Evolutionary conservation across 225 moss, liverwort and hornwort species (phyloP).

Genomic region (Pleurozium schreberi): DNA sequence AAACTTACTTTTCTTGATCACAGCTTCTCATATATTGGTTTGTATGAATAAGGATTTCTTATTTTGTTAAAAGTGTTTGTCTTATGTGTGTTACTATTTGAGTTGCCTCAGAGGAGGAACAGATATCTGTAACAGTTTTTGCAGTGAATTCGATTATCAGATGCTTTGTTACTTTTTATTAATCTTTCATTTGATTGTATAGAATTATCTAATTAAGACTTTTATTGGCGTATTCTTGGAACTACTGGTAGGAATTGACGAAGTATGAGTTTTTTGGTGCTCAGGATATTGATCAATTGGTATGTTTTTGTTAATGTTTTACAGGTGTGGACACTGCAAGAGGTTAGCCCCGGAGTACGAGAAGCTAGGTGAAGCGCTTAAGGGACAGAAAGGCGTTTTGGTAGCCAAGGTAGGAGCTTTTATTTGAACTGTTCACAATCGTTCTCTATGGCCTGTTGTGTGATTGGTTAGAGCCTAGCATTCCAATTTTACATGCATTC

Average conservation of each 20-base stretch:
- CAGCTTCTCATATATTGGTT: neutral
- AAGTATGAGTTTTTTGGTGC: neutral
- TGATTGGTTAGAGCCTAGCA: neutral
- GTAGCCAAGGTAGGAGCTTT: constrained; percentile 67
- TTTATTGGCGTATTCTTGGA: neutral
- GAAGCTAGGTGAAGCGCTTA: constrained; percentile 72
- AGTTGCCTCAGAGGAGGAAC: neutral
- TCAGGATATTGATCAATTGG: neutral
- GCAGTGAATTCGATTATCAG: neutral
- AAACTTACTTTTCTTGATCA: neutral
- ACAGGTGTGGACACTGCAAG: constrained; percentile 99
- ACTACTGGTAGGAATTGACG: neutral
- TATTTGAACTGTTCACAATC: neutral
- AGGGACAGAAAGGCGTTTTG: constrained; percentile 71
- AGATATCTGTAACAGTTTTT: neutral
- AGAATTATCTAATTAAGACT: neutral
- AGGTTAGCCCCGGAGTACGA: constrained; percentile 94
- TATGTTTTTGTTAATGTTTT: neutral
- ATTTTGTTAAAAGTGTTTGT: no score
- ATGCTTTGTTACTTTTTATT: neutral
- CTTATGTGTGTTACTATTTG: neutral
- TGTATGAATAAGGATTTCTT: neutral
- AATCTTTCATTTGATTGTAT: neutral
- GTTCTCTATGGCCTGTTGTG: neutral
- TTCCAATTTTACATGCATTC: neutral